Evolutionary conservation across 495 filamentous ascomycete species (phyloP).

Genomic region (Usnea hakonensis): DNA sequence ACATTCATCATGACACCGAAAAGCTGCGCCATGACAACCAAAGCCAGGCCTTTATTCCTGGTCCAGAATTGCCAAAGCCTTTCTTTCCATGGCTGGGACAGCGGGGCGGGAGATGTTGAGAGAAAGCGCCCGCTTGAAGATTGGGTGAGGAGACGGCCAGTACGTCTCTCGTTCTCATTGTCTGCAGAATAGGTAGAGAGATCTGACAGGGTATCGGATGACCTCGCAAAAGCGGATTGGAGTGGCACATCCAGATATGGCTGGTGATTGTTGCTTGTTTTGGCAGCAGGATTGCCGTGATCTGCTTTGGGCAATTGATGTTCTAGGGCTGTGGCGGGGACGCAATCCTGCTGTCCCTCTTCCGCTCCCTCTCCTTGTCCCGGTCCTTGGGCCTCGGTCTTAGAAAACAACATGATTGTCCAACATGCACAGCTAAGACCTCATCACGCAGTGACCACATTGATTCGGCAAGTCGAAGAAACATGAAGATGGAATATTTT

Average conservation of each 20-base stretch:
- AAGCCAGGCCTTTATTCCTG: constrained; percentile 63
- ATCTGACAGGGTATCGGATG: constrained; percentile 19
- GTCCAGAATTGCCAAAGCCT: constrained; percentile 33
- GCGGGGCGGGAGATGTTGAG: constrained; percentile 19
- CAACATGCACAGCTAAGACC: not conserved
- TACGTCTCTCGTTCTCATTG: constrained; percentile 18
- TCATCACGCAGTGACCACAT: not conserved
- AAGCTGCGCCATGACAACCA: constrained; percentile 70
- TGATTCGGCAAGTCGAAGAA: not conserved
- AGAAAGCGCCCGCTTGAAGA: constrained; percentile 2
- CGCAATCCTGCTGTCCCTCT: not conserved
- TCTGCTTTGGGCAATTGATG: not conserved
- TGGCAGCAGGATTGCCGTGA: not conserved
- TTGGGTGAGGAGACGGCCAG: constrained; percentile 2
- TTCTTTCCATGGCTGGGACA: constrained; percentile 28
- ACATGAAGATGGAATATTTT: not conserved
- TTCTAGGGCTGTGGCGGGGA: not conserved
- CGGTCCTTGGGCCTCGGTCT: not conserved
- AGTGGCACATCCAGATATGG: constrained; percentile 16
- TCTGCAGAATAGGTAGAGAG: constrained; percentile 18
- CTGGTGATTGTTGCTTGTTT: not conserved
- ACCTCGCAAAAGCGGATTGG: constrained; percentile 14
- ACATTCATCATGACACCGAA: constrained; percentile 90
- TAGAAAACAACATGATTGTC: constrained; percentile 1
- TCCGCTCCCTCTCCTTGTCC: not conserved